phyloP scores from a whole-genome alignment of 2,329 filamentous ascomycete genomes.

The Colletotrichum eleusines region DNA sequence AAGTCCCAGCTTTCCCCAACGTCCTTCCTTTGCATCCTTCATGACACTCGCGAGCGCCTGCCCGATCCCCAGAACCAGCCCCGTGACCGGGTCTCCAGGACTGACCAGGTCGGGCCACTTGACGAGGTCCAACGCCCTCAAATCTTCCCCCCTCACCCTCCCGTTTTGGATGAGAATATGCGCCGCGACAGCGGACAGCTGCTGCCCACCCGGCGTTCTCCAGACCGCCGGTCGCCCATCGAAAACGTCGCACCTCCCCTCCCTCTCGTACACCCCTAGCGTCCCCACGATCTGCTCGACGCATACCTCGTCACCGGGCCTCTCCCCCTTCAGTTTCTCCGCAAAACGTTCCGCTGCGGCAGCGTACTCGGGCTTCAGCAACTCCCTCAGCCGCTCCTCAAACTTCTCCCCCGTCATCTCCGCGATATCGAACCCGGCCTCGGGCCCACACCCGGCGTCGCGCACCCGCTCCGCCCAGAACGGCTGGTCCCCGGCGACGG shows the following conservation, averaged over 20 bases:
- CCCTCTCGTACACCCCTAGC: conserved; percentile 22
- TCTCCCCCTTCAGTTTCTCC: conserved; percentile 10
- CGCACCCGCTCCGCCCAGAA: conserved; percentile 31
- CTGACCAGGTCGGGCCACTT: conserved; percentile 37
- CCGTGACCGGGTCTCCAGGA: conserved; percentile 36
- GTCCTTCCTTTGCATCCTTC: not conserved
- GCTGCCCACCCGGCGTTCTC: not conserved
- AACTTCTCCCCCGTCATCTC: conserved; percentile 15
- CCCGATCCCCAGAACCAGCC: conserved; percentile 12
- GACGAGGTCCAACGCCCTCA: conserved; percentile 27
- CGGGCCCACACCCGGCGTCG: conserved; percentile 26
- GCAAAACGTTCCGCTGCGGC: conserved; percentile 20
- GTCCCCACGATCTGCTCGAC: conserved; percentile 16
- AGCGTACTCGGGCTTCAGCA: conserved; percentile 24
- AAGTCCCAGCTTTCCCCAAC: conserved; percentile 6
- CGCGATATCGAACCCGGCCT: conserved; percentile 12
- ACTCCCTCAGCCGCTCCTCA: conserved; percentile 6
- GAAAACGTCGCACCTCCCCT: conserved; percentile 21
- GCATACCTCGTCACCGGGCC: conserved; percentile 28
- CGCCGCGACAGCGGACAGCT: conserved; percentile 33
- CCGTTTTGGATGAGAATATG: conserved; percentile 26
- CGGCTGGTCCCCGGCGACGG: conserved; percentile 39
- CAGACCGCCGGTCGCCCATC: conserved; percentile 25
- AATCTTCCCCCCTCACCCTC: conserved; percentile 12
- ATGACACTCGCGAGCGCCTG: not conserved